phyloP scores from a whole-genome alignment of 352 stramenopile species.

The Pythium oligandrum region DNA sequence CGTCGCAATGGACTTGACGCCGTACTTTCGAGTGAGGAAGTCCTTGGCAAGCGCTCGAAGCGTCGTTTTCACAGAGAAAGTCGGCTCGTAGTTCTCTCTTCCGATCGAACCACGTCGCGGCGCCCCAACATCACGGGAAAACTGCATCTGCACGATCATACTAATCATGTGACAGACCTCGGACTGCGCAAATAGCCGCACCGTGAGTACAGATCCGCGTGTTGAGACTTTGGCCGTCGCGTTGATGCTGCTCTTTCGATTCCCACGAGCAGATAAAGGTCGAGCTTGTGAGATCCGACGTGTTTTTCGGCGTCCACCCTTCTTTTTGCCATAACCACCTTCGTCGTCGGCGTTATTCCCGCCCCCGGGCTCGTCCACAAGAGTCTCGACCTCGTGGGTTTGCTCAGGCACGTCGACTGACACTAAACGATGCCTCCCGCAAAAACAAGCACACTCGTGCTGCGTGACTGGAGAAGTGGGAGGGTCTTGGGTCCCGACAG shows the following conservation, averaged over 20 bases:
- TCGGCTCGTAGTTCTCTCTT: constrained; percentile 5
- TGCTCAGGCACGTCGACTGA: background rate
- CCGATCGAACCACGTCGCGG: constrained; percentile 3
- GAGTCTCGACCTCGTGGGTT: too few species aligned
- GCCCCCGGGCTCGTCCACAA: too few species aligned
- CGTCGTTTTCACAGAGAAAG: constrained; percentile 1
- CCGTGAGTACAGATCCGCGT: constrained; percentile 22
- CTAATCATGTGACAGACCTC: constrained; percentile 64
- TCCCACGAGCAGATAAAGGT: constrained; percentile 2
- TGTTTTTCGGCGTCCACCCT: too few species aligned
- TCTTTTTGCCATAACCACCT: too few species aligned
- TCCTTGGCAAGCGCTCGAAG: constrained; percentile 63
- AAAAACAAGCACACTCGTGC: constrained; percentile 37
- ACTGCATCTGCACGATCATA: constrained; percentile 56
- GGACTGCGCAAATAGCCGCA: constrained; percentile 44
- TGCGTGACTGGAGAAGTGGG: background rate
- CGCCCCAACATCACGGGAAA: constrained; percentile 37
- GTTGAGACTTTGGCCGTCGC: constrained; percentile 10
- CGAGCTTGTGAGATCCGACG: constrained; percentile 1
- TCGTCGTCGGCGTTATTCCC: too few species aligned
- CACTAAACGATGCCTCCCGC: constrained; percentile 37
- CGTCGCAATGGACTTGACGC: constrained; percentile 67
- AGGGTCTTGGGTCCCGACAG: background rate
- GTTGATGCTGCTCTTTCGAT: constrained; percentile 4
- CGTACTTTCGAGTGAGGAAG: constrained; percentile 60